Conservation (phyloP, 495 filamentous ascomycete genomes). For the Aspergillus funiculosus region DNA sequence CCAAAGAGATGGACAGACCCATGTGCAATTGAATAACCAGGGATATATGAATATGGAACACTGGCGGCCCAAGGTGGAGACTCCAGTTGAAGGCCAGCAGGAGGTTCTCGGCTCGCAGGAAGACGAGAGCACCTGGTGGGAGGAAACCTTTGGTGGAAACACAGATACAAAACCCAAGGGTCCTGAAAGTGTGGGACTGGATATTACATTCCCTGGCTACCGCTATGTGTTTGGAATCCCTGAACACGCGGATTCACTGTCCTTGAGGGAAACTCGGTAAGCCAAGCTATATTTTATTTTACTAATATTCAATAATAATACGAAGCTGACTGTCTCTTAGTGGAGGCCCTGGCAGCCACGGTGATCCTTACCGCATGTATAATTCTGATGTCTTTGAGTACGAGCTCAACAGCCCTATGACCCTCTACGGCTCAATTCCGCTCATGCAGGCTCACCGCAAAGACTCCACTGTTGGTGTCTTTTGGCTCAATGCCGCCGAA, state of each 20-base stretch:
- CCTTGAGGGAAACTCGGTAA: conserved; percentile 78
- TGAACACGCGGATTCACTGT: conserved; percentile 82
- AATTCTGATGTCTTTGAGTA: conserved; percentile 98
- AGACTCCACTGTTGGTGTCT: conserved; percentile 90
- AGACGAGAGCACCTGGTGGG: conserved; percentile 94
- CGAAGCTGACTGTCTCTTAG: conserved; percentile 29
- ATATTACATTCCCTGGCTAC: conserved; percentile 88
- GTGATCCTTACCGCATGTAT: conserved; percentile 91
- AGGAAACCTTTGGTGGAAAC: conserved; percentile 88
- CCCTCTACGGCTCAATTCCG: conserved; percentile 91
- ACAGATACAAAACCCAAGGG: conserved; percentile 88
- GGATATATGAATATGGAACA: conserved; percentile 90
- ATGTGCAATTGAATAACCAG: conserved; percentile 81
- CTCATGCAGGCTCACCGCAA: conserved; percentile 96
- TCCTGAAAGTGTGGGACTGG: conserved; percentile 84
- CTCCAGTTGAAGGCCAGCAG: conserved; percentile 43
- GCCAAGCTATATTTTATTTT: background rate
- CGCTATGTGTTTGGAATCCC: conserved; percentile 93
- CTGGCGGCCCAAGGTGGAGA: conserved; percentile 85
- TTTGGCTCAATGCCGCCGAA: conserved; percentile 97
- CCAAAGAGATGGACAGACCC: conserved; percentile 70
- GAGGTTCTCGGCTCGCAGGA: conserved; percentile 37
- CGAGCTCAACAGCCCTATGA: conserved; percentile 94
- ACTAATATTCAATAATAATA: background rate
- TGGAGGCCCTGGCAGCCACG: conserved; percentile 77